These are phyloP conservation scores for Calonectria pteridis DNA, from an alignment of 2,329 filamentous ascomycete species.

Conservation along the genomic window DNA sequence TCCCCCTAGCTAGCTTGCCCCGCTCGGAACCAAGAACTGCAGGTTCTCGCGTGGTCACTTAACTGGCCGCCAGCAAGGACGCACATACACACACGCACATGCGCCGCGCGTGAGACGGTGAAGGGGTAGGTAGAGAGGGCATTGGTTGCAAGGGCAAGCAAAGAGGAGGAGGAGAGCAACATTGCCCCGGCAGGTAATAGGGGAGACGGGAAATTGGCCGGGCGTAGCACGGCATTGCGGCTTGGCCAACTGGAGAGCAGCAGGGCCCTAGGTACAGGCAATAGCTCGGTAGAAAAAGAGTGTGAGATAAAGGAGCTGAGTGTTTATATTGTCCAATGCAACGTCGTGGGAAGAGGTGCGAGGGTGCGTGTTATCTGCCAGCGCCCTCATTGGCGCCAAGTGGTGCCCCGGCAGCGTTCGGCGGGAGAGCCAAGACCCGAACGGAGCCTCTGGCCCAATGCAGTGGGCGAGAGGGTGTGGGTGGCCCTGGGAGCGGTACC, in stretches of 20 bases:
- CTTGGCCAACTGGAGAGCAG: not conserved
- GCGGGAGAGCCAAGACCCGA: not conserved
- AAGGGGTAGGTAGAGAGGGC: not conserved
- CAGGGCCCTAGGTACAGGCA: not conserved
- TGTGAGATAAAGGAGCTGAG: not conserved
- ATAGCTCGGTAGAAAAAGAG: not conserved
- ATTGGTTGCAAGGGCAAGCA: not conserved
- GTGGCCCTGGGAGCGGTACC: not conserved
- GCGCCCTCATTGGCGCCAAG: slow-evolving; percentile 37
- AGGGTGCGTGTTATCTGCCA: slow-evolving; percentile 36
- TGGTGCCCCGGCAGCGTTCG: not conserved
- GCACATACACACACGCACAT: not conserved
- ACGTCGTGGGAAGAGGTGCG: not conserved
- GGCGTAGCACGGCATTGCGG: not conserved
- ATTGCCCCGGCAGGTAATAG: not conserved
- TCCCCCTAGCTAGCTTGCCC: not conserved
- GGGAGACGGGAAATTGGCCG: not conserved
- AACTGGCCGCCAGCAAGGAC: not conserved
- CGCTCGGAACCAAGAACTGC: slow-evolving; percentile 1
- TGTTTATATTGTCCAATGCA: slow-evolving; percentile 4
- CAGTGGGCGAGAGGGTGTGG: not conserved
- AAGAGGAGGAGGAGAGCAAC: not conserved
- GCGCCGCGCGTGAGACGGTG: not conserved
- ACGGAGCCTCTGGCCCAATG: slow-evolving; percentile 17
- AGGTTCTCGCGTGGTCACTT: slow-evolving; percentile 6